phyloP scores from a whole-genome alignment of 805 yeast species.

The Candida lessepsii region DNA sequence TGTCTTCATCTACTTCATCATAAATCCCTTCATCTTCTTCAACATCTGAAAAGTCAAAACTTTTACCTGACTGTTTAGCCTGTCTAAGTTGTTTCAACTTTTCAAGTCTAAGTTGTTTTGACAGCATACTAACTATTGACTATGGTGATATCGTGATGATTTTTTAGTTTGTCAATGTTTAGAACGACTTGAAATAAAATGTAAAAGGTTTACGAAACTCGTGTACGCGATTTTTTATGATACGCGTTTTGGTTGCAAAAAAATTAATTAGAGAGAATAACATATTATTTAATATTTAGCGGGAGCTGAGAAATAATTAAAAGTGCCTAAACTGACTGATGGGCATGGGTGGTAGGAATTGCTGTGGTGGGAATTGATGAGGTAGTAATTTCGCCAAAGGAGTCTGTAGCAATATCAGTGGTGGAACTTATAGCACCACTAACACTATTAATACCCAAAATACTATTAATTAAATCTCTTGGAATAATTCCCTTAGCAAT shows the following conservation, averaged over 20 bases:
- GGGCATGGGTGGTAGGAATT: too few relatives aligned
- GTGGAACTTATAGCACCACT: background rate
- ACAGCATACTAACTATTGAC: conserved; percentile 36
- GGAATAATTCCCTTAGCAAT: conserved; percentile 22
- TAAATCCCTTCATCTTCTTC: conserved; percentile 53
- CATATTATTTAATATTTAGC: too few relatives aligned
- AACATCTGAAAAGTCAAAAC: conserved; percentile 39
- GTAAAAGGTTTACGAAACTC: background rate
- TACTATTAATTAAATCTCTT: conserved; percentile 10
- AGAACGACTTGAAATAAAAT: background rate
- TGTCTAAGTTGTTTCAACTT: conserved; percentile 16
- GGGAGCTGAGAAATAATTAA: too few relatives aligned
- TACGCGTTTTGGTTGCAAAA: conserved; percentile 1
- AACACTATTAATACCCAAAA: background rate
- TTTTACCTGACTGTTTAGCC: conserved; percentile 53
- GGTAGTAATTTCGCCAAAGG: background rate
- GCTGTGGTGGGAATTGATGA: background rate
- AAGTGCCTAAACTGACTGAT: too few relatives aligned
- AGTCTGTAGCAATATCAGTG: background rate
- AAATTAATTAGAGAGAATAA: background rate
- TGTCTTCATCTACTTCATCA: conserved; percentile 83
- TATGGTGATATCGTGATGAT: background rate
- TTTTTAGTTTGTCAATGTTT: too few relatives aligned
- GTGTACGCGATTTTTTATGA: conserved; percentile 2
- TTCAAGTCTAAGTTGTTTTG: conserved; percentile 25